A percentile compares a stretch with the other conserved stretches of the same genome.
Conservation (phyloP, 2,329 filamentous ascomycete species). For the Periconia sp. region DNA sequence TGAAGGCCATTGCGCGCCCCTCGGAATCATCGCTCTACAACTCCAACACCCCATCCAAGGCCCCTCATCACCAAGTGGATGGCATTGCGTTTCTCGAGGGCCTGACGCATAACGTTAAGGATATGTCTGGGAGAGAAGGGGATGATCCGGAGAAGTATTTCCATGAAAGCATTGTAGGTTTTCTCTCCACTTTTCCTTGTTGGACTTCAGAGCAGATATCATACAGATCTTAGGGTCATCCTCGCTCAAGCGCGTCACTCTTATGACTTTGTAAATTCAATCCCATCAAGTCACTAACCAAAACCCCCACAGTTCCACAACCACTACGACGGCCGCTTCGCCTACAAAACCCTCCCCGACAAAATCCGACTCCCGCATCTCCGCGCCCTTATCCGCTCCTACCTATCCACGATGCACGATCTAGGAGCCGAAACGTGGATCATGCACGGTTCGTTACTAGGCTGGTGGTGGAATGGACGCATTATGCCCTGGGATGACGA, state of each 20-base stretch:
- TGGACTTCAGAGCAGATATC: too few relatives aligned
- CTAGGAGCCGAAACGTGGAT: conserved; percentile 64
- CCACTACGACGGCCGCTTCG: conserved; percentile 62
- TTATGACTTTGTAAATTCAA: neutral
- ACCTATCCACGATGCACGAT: conserved; percentile 58
- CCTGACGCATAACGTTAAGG: conserved; percentile 6
- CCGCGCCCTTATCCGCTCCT: conserved; percentile 56
- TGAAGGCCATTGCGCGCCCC: conserved; percentile 2
- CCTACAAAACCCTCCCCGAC: conserved; percentile 47
- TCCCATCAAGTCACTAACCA: neutral
- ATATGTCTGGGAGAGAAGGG: conserved; percentile 12
- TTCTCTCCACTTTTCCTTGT: neutral
- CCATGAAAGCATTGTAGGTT: conserved; percentile 34
- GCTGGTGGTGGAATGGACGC: conserved; percentile 65
- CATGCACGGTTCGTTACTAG: conserved; percentile 63
- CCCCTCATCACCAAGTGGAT: neutral
- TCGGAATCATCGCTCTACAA: neutral
- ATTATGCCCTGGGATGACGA: conserved; percentile 66
- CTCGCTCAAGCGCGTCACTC: too few relatives aligned
- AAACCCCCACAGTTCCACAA: conserved; percentile 49
- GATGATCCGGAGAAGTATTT: conserved; percentile 34
- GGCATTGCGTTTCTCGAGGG: conserved; percentile 6
- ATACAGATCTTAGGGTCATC: too few relatives aligned
- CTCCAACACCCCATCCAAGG: neutral
- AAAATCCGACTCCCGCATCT: conserved; percentile 53